phyloP scores from a whole-genome alignment of 202 grass and related monocot species.

The Dendrocalamus latiflorus region DNA sequence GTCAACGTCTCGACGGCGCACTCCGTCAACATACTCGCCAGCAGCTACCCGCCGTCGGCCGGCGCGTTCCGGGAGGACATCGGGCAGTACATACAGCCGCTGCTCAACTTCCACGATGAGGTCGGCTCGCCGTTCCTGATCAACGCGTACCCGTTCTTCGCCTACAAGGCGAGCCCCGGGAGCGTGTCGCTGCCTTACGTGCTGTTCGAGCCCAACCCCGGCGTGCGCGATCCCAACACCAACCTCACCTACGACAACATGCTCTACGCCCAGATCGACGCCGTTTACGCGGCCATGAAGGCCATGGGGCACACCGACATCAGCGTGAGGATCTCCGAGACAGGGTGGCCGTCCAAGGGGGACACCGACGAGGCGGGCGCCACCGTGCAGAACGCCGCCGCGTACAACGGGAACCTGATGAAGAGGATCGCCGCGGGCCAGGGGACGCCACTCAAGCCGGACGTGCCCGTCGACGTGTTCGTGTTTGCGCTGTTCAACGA shows the following conservation, averaged over 20 bases:
- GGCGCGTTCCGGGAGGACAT: slow-evolving; percentile 59
- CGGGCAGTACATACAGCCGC: slow-evolving; percentile 43
- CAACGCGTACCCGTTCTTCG: slow-evolving; percentile 95
- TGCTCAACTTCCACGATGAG: slow-evolving; percentile 59
- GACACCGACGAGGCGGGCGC: slow-evolving; percentile 73
- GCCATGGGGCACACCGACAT: slow-evolving; percentile 59
- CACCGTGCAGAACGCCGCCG: slow-evolving; percentile 53
- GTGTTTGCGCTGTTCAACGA: slow-evolving; percentile 96
- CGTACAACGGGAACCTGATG: slow-evolving; percentile 79
- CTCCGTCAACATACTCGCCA: slow-evolving; percentile 50
- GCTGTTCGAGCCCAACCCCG: slow-evolving; percentile 73
- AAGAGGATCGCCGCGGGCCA: slow-evolving; percentile 55
- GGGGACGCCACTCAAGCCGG: slow-evolving; percentile 68
- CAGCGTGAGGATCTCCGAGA: slow-evolving; percentile 64
- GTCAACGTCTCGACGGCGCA: slow-evolving; percentile 78
- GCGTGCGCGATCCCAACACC: slow-evolving; percentile 51
- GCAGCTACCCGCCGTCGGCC: slow-evolving; percentile 75
- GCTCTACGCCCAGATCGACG: slow-evolving; percentile 92
- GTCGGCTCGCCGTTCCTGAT: slow-evolving; percentile 68
- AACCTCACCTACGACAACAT: slow-evolving; percentile 94
- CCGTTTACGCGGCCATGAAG: slow-evolving; percentile 78
- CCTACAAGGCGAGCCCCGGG: slow-evolving; percentile 59
- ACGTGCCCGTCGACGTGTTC: slow-evolving; percentile 65
- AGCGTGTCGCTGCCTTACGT: slow-evolving; percentile 71
- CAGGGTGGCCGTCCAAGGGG: slow-evolving; percentile 82